A percentile compares a stretch with the other conserved stretches of the same genome.
Conservation (phyloP, 2,329 filamentous ascomycete species). For the Colletotrichum chlorophyti region DNA sequence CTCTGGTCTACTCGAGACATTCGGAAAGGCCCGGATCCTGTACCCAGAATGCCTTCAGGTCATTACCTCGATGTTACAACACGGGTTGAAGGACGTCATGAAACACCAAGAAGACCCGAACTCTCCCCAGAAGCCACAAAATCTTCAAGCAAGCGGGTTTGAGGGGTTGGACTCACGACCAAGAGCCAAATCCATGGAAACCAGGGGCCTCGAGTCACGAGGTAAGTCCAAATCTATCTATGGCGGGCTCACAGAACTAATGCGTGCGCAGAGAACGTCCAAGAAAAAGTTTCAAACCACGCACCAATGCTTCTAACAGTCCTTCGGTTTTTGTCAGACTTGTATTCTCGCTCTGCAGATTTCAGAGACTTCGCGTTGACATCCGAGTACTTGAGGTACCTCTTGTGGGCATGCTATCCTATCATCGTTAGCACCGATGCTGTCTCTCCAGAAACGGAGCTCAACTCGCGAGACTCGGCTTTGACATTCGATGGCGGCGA, state of each 20-base stretch:
- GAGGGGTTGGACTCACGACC: slow-evolving; percentile 43
- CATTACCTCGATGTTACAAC: slow-evolving; percentile 86
- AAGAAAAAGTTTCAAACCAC: slow-evolving; percentile 57
- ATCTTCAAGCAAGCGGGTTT: slow-evolving; percentile 29
- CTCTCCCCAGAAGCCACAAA: slow-evolving; percentile 47
- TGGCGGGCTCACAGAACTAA: slow-evolving; percentile 22
- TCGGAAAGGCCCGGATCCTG: slow-evolving; percentile 71
- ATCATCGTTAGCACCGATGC: slow-evolving; percentile 86
- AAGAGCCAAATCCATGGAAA: slow-evolving; percentile 69
- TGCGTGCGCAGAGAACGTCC: slow-evolving; percentile 42
- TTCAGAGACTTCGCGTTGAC: slow-evolving; percentile 84
- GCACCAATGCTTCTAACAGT: slow-evolving; percentile 75
- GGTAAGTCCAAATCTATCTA: slow-evolving; percentile 45
- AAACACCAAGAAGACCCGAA: slow-evolving; percentile 67
- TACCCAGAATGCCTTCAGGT: slow-evolving; percentile 82
- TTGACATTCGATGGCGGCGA: slow-evolving; percentile 87
- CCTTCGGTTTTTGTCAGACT: slow-evolving; percentile 78
- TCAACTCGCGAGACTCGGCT: slow-evolving; percentile 82
- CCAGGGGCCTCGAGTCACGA: slow-evolving; percentile 62
- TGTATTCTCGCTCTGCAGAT: slow-evolving; percentile 76
- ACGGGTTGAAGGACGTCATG: slow-evolving; percentile 76
- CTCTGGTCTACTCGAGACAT: slow-evolving; percentile 75
- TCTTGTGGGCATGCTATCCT: slow-evolving; percentile 84
- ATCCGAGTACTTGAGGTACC: slow-evolving; percentile 81
- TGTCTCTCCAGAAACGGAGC: slow-evolving; percentile 82